Percentiles rank a stretch among this genome's conserved stretches.
These are phyloP conservation scores for Tylopilus sp. DNA, from an alignment of 768 basidiomycete genomes.

Conservation along the genomic window DNA sequence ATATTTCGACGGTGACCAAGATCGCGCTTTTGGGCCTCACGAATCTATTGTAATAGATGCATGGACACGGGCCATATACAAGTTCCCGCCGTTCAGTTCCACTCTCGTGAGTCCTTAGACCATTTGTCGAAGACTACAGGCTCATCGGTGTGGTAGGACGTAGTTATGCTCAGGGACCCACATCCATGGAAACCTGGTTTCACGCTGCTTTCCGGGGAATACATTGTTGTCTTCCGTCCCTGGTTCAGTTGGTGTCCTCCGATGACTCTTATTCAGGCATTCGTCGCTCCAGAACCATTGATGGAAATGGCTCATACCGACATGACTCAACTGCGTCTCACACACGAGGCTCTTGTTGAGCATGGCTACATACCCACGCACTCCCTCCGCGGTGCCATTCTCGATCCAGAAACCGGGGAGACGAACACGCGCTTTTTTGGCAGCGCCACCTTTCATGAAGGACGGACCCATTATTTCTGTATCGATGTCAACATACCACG, in stretches of 20 bases:
- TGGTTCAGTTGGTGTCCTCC: constrained; percentile 2
- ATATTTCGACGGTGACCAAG: constrained; percentile 16
- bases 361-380: constrained; percentile 5
- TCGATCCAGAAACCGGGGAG: constrained; percentile 12
- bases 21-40: constrained; percentile 7
- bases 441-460: background rate
- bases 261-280: constrained; percentile 18
- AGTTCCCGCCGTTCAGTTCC: constrained; percentile 15
- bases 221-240: constrained; percentile 17
- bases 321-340: constrained; percentile 11
- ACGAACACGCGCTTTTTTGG: constrained; percentile 14
- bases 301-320: background rate
- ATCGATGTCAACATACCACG: constrained; percentile 17
- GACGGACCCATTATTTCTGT: constrained; percentile 9
- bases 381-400: constrained; percentile 10
- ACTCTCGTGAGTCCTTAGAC: constrained; percentile 8
- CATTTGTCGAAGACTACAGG: background rate
- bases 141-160: constrained; percentile 7
- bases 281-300: constrained; percentile 8
- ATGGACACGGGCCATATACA: constrained; percentile 16
- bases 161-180: background rate
- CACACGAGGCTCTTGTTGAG: constrained; percentile 16
- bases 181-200: constrained; percentile 7
- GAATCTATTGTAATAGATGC: constrained; percentile 16
- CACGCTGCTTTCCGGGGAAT: constrained; percentile 11